These are phyloP conservation scores for Fusarium caatingaense DNA, from an alignment of 2,329 filamentous ascomycete genomes.

Conservation along the genomic window DNA sequence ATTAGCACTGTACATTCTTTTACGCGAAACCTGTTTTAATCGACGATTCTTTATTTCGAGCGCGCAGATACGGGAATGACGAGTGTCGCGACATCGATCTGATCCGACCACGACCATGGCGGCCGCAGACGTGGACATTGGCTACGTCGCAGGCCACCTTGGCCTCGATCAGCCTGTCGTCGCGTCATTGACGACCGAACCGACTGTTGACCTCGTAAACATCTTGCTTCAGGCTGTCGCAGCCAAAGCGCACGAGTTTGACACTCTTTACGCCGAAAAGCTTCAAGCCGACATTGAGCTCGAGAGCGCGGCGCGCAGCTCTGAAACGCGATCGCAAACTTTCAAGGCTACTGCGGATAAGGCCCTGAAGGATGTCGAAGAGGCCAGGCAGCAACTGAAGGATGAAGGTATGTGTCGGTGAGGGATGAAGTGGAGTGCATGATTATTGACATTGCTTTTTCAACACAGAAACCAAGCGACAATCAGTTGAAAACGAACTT, in stretches of 20 bases:
- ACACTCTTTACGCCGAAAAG: constrained; percentile 87
- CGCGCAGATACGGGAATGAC: constrained; percentile 45
- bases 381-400: constrained; percentile 82
- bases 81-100: constrained; percentile 41
- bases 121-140: constrained; percentile 69
- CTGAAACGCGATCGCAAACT: constrained; percentile 83
- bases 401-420: constrained; percentile 74
- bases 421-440: constrained; percentile 4
- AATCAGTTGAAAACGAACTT: constrained; percentile 83
- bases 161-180: constrained; percentile 74
- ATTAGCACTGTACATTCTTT: background rate
- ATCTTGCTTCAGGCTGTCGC: constrained; percentile 80
- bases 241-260: constrained; percentile 83
- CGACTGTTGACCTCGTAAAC: constrained; percentile 82
- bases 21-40: constrained; percentile 2
- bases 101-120: constrained; percentile 53
- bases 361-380: constrained; percentile 83
- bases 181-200: constrained; percentile 69
- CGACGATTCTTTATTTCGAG: background rate
- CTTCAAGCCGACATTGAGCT: constrained; percentile 91
- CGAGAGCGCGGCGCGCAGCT: constrained; percentile 86
- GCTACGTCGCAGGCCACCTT: constrained; percentile 78
- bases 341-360: constrained; percentile 87
- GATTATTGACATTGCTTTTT: constrained; percentile 27
- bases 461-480: constrained; percentile 76